Evolutionary conservation across 2,329 filamentous ascomycete genomes (phyloP).

Genomic region (Zymoseptoria ardabiliae): DNA sequence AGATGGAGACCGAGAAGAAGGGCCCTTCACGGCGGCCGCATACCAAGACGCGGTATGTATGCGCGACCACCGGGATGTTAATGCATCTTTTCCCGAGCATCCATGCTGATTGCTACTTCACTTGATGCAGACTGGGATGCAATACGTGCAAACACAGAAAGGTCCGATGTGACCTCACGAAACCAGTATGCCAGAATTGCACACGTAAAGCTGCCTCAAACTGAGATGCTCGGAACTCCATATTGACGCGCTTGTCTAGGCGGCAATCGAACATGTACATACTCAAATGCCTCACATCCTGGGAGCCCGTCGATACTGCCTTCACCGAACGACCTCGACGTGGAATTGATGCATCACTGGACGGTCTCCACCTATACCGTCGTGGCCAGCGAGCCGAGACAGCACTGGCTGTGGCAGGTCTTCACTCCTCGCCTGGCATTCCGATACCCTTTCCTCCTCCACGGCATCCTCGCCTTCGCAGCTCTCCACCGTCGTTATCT

Average conservation of each 20-base stretch:
- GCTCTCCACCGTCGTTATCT: conserved; percentile 13
- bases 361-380: conserved; percentile 10
- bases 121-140: conserved; percentile 7
- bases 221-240: background rate
- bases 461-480: conserved; percentile 13
- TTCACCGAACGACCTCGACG: conserved; percentile 5
- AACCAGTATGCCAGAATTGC: conserved; percentile 17
- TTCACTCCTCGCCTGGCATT: conserved; percentile 14
- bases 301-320: background rate
- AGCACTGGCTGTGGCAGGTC: conserved; percentile 11
- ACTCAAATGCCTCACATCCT: conserved; percentile 3
- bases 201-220: conserved; percentile 5
- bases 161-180: conserved; percentile 18
- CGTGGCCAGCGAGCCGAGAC: conserved; percentile 8
- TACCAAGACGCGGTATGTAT: conserved; percentile 16
- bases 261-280: conserved; percentile 14
- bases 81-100: background rate
- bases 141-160: conserved; percentile 17
- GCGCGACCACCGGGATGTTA: background rate
- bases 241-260: background rate
- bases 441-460: conserved; percentile 14
- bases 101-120: background rate
- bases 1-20: background rate
- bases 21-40: conserved; percentile 15
- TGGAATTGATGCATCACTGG: conserved; percentile 22